phyloP scores from a whole-genome alignment of 805 yeast genomes.

The Monosporozyma aquatica region DNA sequence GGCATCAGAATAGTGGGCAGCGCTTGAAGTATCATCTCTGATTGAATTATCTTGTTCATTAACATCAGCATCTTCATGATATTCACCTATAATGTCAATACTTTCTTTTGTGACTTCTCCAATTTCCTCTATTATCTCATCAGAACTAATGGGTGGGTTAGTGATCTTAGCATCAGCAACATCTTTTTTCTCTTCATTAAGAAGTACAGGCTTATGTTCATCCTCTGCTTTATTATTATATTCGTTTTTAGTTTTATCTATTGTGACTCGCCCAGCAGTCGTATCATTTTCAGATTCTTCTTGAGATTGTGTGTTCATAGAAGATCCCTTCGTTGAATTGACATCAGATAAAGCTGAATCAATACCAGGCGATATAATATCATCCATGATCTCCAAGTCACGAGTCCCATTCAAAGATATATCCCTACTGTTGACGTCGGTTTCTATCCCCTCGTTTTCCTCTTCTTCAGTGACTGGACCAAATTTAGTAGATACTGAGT shows the following conservation, averaged over 20 bases:
- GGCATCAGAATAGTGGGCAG: slow-evolving; percentile 15
- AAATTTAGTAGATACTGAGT: slow-evolving; percentile 18
- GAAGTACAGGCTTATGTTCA: neutral
- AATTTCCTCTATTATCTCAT: too few species aligned
- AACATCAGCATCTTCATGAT: slow-evolving; percentile 2
- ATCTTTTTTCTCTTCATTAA: too few species aligned
- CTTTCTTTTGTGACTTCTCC: slow-evolving; percentile 3
- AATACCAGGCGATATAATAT: neutral
- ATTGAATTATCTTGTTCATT: neutral
- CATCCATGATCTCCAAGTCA: neutral
- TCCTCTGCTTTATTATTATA: neutral
- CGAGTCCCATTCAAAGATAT: neutral
- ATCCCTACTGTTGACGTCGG: neutral
- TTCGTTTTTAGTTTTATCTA: too few species aligned
- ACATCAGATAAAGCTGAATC: neutral
- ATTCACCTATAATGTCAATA: slow-evolving; percentile 8
- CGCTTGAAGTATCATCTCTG: slow-evolving; percentile 4
- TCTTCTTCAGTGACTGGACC: slow-evolving; percentile 17
- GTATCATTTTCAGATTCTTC: too few species aligned
- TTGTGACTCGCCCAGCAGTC: too few species aligned
- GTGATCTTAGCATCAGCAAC: too few species aligned
- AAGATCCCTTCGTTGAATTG: neutral
- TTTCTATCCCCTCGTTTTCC: slow-evolving; percentile 4
- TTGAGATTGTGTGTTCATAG: neutral
- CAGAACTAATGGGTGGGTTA: too few species aligned